Evolutionary conservation across 495 filamentous ascomycete species (phyloP).

Genomic region (Penicillium dipodomyicola): DNA sequence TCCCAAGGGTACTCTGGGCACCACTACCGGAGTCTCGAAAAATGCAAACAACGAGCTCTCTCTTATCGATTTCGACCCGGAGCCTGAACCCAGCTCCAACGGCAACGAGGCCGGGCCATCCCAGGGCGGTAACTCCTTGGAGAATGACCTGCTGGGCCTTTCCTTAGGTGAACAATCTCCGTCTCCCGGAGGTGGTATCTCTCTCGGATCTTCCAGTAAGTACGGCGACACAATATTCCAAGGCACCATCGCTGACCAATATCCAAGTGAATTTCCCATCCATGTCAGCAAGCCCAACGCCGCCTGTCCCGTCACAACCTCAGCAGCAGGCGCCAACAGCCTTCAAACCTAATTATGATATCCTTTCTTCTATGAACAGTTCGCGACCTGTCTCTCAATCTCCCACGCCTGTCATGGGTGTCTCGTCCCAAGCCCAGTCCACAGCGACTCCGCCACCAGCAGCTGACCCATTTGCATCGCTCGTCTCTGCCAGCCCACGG

Average conservation of each 20-base stretch:
- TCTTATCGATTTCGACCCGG: conserved; percentile 82
- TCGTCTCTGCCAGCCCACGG: conserved; percentile 56
- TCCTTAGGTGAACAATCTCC: conserved; percentile 62
- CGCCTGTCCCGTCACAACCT: conserved; percentile 29
- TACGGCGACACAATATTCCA: conserved; percentile 49
- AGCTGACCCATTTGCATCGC: conserved; percentile 68
- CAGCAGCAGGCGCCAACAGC: conserved; percentile 36
- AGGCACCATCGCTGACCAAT: conserved; percentile 13
- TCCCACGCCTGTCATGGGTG: conserved; percentile 41
- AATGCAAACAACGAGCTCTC: conserved; percentile 83
- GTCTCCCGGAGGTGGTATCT: conserved; percentile 77
- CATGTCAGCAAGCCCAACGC: conserved; percentile 25
- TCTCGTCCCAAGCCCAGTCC: conserved; percentile 35
- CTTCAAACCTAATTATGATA: conserved; percentile 57
- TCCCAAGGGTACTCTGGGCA: conserved; percentile 76
- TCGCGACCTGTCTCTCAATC: conserved; percentile 50
- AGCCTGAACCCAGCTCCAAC: conserved; percentile 55
- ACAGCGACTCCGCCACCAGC: conserved; percentile 40
- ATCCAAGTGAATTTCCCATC: conserved; percentile 25
- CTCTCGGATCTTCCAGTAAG: conserved; percentile 69
- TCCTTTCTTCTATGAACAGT: conserved; percentile 53
- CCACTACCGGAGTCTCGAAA: conserved; percentile 66
- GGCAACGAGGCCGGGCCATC: conserved; percentile 46
- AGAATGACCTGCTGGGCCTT: conserved; percentile 68
- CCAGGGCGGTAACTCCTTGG: conserved; percentile 42